Evolutionary conservation across 495 filamentous ascomycete species (phyloP), one percentile per base, ranked within the genome.

Genomic region (Gamarada debralockiae): DNA sequence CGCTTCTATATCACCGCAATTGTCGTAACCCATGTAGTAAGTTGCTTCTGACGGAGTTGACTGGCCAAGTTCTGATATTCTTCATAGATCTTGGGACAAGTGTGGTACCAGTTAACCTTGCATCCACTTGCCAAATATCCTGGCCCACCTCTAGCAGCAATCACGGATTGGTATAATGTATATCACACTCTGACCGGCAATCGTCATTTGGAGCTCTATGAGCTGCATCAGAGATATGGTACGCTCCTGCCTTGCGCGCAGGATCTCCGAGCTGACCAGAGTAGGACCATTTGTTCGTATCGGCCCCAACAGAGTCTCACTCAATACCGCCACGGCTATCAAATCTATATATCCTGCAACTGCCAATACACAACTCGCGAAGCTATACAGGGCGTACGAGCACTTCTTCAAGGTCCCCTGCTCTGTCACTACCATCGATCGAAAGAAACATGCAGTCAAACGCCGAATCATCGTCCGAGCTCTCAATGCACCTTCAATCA

Each of bases 41-140:
- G n/a, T n/a, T n/a, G n/a, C n/a, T n/a, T n/a, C n/a, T n/a, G n/a
- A n/a, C n/a, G n/a, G n/a, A n/a, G n/a, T n/a, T n/a, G n/a, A n/a
- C n/a, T n/a, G n/a, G n/a, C n/a, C n/a, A n/a, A n/a, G n/a, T n/a
- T n/a, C n/a, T n/a, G n/a, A n/a, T n/a, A n/a, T n/a, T n/a, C n/a
- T n/a, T n/a, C n/a, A n/a, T n/a, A n/a, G n/a, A n/a, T n/a, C n/a
- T n/a, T n/a, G n/a, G n/a, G n/a, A n/a, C n/a, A n/a, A n/a, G n/a
- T n/a, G n/a, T n/a, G n/a, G n/a, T 84, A 84, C 64, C 66, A 72
- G 13, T 31, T 83, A 38, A 80, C 72, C 53, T 74, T 86, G 57
- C 84, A 87, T 60, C 83, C 83, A 4, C 64, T 85, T 5, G 73
- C 80, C n/a, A 80, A 78, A 56, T 86, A 85, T 52, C 83, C 83